Conservation (phyloP, 352 stramenopile genomes). For the Pythium aquatile region DNA sequence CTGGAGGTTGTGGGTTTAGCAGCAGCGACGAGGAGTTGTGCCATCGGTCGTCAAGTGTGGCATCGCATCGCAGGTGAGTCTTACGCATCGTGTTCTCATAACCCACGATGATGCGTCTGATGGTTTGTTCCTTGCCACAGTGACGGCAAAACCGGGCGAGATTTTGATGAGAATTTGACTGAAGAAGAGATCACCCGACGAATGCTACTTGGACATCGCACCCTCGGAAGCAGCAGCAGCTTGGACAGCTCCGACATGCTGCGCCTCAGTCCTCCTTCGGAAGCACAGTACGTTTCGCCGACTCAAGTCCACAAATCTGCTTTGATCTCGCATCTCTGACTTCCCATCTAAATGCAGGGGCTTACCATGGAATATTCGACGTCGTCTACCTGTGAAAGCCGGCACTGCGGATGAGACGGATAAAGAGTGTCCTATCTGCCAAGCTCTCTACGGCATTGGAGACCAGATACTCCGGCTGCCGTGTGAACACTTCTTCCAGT, state of each 20-base stretch:
- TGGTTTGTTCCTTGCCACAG: neutral
- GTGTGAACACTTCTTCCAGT: constrained; percentile 89
- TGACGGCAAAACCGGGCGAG: neutral
- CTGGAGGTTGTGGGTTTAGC: constrained; percentile 40
- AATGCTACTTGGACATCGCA: constrained; percentile 35
- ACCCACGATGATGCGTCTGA: neutral
- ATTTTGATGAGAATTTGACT: neutral
- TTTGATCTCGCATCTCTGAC: neutral
- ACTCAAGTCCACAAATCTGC: neutral
- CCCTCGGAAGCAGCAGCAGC: constrained; percentile 49
- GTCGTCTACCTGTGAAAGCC: constrained; percentile 72
- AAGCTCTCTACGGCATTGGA: constrained; percentile 78
- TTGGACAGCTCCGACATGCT: constrained; percentile 75
- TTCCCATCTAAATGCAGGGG: constrained; percentile 36
- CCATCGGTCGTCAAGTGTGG: constrained; percentile 65
- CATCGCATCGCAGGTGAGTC: constrained; percentile 54
- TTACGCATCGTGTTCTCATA: neutral
- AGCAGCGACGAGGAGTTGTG: constrained; percentile 83
- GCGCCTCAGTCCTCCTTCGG: constrained; percentile 62
- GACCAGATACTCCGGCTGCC: constrained; percentile 83
- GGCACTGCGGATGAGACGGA: constrained; percentile 79
- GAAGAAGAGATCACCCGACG: neutral
- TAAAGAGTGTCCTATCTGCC: constrained; percentile 86
- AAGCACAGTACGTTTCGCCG: constrained; percentile 61
- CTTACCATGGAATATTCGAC: constrained; percentile 73